These are phyloP conservation scores for Ehretia macrophylla DNA, from an alignment of 257 asterid species.

Conservation along the genomic window DNA sequence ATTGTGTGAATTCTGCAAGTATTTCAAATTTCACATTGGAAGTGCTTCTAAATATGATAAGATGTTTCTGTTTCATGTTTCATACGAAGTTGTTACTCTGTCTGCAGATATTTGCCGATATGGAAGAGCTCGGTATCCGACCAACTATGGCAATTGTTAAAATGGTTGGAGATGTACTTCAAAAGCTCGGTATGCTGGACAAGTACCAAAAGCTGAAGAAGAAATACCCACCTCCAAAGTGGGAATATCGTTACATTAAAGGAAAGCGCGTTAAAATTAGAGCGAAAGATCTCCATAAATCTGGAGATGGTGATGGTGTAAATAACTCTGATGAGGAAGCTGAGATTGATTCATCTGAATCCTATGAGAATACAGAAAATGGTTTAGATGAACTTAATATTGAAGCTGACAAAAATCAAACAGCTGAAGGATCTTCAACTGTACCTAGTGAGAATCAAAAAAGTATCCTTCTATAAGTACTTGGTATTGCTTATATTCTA, in stretches of 20 bases:
- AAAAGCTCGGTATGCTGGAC: slow-evolving; percentile 73
- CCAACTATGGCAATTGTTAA: slow-evolving; percentile 57
- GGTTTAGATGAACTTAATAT: slow-evolving; percentile 15
- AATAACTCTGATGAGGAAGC: slow-evolving; percentile 21
- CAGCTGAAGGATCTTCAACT: background rate
- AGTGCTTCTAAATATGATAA: background rate
- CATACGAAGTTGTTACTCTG: background rate
- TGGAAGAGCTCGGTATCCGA: slow-evolving; percentile 87
- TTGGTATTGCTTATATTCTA: slow-evolving; percentile 1
- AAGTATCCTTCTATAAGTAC: slow-evolving; percentile 2
- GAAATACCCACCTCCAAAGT: slow-evolving; percentile 80
- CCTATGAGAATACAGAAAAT: slow-evolving; percentile 25
- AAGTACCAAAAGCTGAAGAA: slow-evolving; percentile 55
- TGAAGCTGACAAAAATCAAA: slow-evolving; percentile 6
- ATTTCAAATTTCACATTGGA: background rate
- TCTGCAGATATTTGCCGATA: slow-evolving; percentile 80
- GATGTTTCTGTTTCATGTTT: background rate
- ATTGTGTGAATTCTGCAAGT: no score
- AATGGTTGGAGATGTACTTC: slow-evolving; percentile 74
- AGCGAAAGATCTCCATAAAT: slow-evolving; percentile 26
- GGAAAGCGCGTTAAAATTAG: slow-evolving; percentile 76
- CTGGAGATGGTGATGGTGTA: slow-evolving; percentile 7
- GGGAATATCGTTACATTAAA: slow-evolving; percentile 72
- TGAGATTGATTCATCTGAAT: slow-evolving; percentile 21
- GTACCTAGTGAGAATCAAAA: slow-evolving; percentile 17